These are phyloP conservation scores for Pleurotus citrinopileatus DNA, from an alignment of 768 basidiomycete genomes.

Conservation along the genomic window DNA sequence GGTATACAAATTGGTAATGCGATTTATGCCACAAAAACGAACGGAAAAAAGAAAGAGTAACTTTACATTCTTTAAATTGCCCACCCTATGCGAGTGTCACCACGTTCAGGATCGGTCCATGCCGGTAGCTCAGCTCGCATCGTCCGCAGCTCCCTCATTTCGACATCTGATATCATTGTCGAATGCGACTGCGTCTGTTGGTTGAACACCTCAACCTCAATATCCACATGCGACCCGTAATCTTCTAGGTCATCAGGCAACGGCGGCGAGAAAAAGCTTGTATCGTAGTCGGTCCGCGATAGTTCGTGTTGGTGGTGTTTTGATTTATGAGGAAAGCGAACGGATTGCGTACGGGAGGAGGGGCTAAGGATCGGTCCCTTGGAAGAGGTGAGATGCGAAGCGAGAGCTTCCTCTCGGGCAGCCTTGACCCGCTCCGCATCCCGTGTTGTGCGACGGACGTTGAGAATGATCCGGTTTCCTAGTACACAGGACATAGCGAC, in stretches of 20 bases:
- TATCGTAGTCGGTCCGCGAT: not conserved
- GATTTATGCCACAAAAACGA: too few relatives aligned
- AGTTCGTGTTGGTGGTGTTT: not conserved
- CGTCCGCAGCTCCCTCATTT: conserved; percentile 31
- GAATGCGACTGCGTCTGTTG: not conserved
- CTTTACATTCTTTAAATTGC: conserved; percentile 7
- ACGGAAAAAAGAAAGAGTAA: too few relatives aligned
- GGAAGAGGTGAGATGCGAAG: conserved; percentile 3
- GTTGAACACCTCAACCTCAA: not conserved
- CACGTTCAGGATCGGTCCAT: not conserved
- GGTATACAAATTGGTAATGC: too few relatives aligned
- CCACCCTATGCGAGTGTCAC: conserved; percentile 7
- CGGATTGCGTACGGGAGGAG: not conserved
- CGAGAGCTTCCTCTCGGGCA: not conserved
- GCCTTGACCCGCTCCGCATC: conserved; percentile 17
- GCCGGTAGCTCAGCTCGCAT: conserved; percentile 23
- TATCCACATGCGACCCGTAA: conserved; percentile 5
- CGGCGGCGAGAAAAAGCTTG: conserved; percentile 9
- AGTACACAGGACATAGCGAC: conserved; percentile 57
- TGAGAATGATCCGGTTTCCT: conserved; percentile 54
- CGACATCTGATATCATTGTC: conserved; percentile 24
- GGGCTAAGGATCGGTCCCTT: conserved; percentile 1
- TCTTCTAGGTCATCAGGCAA: conserved; percentile 9
- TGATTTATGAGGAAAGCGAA: not conserved
- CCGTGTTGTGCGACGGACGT: conserved; percentile 43